Base-by-base conservation (phyloP, 2,329 filamentous ascomycete genomes). In the Hypoxylon rubiginosum region DNA sequence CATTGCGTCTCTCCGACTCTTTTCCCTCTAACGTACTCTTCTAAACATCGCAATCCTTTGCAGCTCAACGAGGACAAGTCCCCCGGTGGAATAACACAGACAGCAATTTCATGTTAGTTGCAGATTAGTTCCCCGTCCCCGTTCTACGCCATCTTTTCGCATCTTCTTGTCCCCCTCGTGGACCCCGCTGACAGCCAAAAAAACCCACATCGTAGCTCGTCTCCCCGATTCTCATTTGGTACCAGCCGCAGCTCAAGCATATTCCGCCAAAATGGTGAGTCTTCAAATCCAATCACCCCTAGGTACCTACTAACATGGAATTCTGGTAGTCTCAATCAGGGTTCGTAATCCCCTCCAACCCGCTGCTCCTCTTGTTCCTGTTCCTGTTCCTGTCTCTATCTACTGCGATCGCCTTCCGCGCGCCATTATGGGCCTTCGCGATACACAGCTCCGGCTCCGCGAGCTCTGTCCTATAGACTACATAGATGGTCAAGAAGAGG, bases 241-340 rank as follows among this genome's bases (percentile, higher is more conserved):
- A 66, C 60, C 64, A 63, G 8, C 52, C 48, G 59, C 50, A 68
- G 59, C 54, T 67, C 60, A 49, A 66, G 51, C 68, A 66, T 64
- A 65, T 64, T 71, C 68, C 63, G 63, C 68, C 69, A 70, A 56
- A 68, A 77, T 77, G 75, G 75, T 77, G 71, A 75, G 75, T 46
- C 17, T 19, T 45, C 15, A 52, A 53, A 50, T 10, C 51, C 43
- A 54, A 65, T 53, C 57, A 58, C 50, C 52, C 17, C 9, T 24
- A 28, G 3, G 26, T 48, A 60, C 52, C 51, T 69, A 50, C 66
- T 71, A 70, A 73, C 73, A 65, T 68, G 68, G 19, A 51, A 48
- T 58, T 62, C 54, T 65, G 54, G 43, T 74, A 90, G 88, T 90
- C 88, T 89, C 86, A 89, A 86, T 90, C 88, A 80, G 88, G 88